Percentiles rank a stretch among this genome's conserved stretches.
Evolutionary conservation across 2,329 filamentous ascomycete species (phyloP).

Genomic region (Thielaviopsis ethacetica): DNA sequence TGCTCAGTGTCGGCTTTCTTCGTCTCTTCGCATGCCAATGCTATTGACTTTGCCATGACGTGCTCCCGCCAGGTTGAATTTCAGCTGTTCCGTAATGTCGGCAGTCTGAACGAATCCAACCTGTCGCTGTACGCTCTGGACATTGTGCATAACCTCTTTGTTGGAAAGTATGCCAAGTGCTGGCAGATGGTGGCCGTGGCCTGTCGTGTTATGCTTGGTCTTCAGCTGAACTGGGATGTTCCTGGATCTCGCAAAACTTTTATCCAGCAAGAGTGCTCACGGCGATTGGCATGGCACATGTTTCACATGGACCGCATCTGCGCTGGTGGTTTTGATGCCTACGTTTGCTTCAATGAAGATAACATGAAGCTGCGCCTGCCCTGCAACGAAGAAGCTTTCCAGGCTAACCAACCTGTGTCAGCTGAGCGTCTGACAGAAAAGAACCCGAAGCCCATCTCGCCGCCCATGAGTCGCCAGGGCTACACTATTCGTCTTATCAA

Average conservation of each 20-base stretch:
- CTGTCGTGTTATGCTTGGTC: constrained; percentile 21
- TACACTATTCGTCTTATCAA: constrained; percentile 22
- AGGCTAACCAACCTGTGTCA: constrained; percentile 18
- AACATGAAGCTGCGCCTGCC: constrained; percentile 24
- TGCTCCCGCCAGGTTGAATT: constrained; percentile 25
- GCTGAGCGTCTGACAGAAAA: constrained; percentile 18
- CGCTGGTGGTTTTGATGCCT: constrained; percentile 25
- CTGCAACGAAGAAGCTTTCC: constrained; percentile 20
- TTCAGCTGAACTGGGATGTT: constrained; percentile 25
- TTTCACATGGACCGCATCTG: constrained; percentile 24
- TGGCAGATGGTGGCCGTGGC: constrained; percentile 25
- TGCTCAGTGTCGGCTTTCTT: constrained; percentile 23
- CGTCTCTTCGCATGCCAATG: constrained; percentile 19
- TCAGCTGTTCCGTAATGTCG: constrained; percentile 25
- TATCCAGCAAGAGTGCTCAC: constrained; percentile 21
- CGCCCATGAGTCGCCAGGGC: constrained; percentile 19
- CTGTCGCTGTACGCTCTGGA: constrained; percentile 22
- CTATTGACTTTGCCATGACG: constrained; percentile 21
- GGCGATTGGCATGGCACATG: constrained; percentile 24
- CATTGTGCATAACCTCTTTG: constrained; percentile 22
- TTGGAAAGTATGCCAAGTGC: constrained; percentile 22
- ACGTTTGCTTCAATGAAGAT: constrained; percentile 22
- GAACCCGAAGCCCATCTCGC: constrained; percentile 7
- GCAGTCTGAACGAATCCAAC: constrained; percentile 20
- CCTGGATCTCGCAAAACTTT: constrained; percentile 18